Conservation (phyloP, 2,329 filamentous ascomycete genomes). For the Phialemoniopsis sp. region DNA sequence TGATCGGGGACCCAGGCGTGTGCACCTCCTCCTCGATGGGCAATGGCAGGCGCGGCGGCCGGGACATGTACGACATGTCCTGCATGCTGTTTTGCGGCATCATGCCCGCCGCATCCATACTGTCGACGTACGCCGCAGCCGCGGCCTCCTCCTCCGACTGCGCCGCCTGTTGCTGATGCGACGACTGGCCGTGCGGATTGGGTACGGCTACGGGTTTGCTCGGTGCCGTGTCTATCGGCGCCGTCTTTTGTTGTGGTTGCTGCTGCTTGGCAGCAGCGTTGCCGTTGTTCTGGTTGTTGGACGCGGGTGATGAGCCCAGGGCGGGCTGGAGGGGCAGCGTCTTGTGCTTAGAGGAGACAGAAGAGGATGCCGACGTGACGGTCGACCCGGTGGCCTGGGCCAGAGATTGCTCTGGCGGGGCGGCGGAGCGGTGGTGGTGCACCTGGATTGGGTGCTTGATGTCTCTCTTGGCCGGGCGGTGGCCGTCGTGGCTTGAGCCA, state of each 20-base stretch:
- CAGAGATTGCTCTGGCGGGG: conserved; percentile 58
- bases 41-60: conserved; percentile 85
- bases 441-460: conserved; percentile 51
- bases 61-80: conserved; percentile 58
- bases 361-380: conserved; percentile 13
- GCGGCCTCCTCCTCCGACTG: too few relatives aligned
- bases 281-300: conserved; percentile 20
- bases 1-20: conserved; percentile 85
- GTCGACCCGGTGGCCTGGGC: conserved; percentile 57
- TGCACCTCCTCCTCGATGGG: conserved; percentile 91
- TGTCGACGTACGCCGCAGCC: conserved; percentile 20
- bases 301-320: conserved; percentile 6
- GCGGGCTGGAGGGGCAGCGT: conserved; percentile 11
- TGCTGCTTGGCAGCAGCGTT: conserved; percentile 22
- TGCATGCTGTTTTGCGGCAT: conserved; percentile 54
- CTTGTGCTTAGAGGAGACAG: too few relatives aligned
- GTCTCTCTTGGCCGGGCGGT: conserved; percentile 31
- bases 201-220: conserved; percentile 59
- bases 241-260: conserved; percentile 22
- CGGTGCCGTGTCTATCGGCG: conserved; percentile 19
- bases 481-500: conserved; percentile 16
- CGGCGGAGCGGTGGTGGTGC: conserved; percentile 51
- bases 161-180: not conserved
- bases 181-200: conserved; percentile 20
- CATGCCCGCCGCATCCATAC: conserved; percentile 32